Evolutionary conservation across 2,329 filamentous ascomycete genomes (phyloP), one percentile per base, ranked within the genome.

Genomic region (Colletotrichum acutatum): DNA sequence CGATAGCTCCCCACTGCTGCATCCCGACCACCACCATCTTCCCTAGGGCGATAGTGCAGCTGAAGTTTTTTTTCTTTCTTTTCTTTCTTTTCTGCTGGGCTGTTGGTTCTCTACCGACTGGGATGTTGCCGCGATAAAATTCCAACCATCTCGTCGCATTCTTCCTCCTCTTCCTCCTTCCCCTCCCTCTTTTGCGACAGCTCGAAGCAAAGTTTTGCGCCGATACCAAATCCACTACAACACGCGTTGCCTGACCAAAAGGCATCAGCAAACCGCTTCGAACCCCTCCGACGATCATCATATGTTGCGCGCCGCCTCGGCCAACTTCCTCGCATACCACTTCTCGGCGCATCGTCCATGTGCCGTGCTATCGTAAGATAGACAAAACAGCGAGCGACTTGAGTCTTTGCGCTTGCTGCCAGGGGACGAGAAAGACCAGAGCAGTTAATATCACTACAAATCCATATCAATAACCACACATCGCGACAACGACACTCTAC

Each of bases 341-440:
- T 77, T 80, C 46, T 60, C 64, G 82, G 82, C 84, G 79, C 83
- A 81, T 79, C 76, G 62, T 81, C 76, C 76, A 88, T 88, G 86
- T 83, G 85, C 84, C 84, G 78, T 71, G 71, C 76, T 70, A 76
- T 71, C 61, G 58, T 74, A 76, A 81, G 78, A 82, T 88, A 87
- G 81, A 76, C 79, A 76, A 69, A 78, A 76, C 83, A 82, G 88
- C 88, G 88, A 83, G 89, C 89, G 89, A 91, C 89, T 91, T 90
- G 77, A 88, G 89, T 90, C 89, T 91, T 91, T 91, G 89, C 89
- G 89, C 88, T 90, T 90, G 89, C 87, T 89, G 77, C 77, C 79
- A 77, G 83, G 85, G 81, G 84, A 85, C 82, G 83, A 88, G 86
- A 90, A 90, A 90, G 88, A 90, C 88, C 88, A 80, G 72, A 66